Percentiles rank a stretch among this genome's conserved stretches.
Conservation (phyloP, 2,329 filamentous ascomycete species). For the Alternaria ethzedia region DNA sequence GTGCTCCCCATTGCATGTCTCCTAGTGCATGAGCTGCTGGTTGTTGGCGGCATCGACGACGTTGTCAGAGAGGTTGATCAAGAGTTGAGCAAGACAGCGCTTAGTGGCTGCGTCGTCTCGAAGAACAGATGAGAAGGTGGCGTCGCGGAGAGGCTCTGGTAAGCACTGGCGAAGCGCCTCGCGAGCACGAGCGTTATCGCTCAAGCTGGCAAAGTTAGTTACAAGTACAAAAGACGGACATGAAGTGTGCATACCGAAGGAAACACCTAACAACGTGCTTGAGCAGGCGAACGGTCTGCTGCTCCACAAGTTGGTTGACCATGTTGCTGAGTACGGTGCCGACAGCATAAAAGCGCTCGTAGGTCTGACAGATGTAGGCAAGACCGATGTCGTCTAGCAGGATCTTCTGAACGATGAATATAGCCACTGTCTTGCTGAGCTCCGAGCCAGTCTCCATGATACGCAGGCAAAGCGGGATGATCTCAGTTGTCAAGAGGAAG, state of each 20-base stretch:
- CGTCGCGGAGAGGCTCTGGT: conserved; percentile 96
- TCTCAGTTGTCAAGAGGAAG: conserved; percentile 97
- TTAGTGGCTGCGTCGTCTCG: conserved; percentile 98
- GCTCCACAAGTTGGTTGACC: conserved; percentile 96
- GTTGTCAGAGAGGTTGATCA: conserved; percentile 95
- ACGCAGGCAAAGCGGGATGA: conserved; percentile 93
- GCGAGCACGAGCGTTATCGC: conserved; percentile 92
- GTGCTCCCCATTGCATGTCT: neutral
- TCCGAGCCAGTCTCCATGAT: conserved; percentile 99
- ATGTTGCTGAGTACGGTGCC: conserved; percentile 98
- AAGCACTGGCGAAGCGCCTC: conserved; percentile 96
- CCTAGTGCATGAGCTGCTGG: conserved; percentile 46
- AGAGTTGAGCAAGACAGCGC: conserved; percentile 92
- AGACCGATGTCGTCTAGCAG: conserved; percentile 94
- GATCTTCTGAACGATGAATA: conserved; percentile 99
- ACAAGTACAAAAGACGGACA: neutral
- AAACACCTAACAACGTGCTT: conserved; percentile 99
- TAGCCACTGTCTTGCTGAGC: conserved; percentile 97
- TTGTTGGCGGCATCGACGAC: conserved; percentile 63
- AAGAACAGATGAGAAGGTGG: conserved; percentile 94
- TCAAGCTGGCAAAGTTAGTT: conserved; percentile 68
- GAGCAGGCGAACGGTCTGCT: conserved; percentile 91
- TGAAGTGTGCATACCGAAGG: conserved; percentile 70
- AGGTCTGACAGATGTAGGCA: conserved; percentile 98
- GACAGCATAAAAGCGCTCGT: conserved; percentile 97